Conservation (phyloP, 176 grass and related monocot genomes). For the Tillandsia fasciculata region DNA sequence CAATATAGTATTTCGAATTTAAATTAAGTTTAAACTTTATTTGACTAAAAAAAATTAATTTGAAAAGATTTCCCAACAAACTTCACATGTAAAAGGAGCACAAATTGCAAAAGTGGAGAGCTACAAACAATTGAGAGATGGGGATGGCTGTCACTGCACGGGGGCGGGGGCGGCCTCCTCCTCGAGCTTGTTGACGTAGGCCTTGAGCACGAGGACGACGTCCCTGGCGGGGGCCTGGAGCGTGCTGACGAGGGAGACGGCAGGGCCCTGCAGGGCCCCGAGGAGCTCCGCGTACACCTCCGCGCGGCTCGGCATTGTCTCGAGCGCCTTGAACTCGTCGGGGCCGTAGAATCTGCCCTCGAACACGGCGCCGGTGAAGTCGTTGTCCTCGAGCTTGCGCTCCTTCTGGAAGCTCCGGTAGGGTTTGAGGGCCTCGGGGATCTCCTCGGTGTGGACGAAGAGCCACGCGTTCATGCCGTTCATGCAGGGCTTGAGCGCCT, state of each 20-base stretch:
- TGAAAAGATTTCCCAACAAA: too few species aligned
- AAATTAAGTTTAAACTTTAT: too few species aligned
- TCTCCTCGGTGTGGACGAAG: conserved; percentile 96
- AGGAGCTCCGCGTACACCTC: conserved; percentile 81
- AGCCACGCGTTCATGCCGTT: conserved; percentile 96
- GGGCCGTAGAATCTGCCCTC: conserved; percentile 81
- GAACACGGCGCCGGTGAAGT: conserved; percentile 87
- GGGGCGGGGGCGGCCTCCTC: too few species aligned
- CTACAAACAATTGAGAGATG: too few species aligned
- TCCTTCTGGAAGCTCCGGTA: conserved; percentile 93
- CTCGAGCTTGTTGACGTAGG: too few species aligned
- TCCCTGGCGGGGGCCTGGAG: conserved; percentile 37
- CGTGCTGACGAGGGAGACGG: conserved; percentile 50
- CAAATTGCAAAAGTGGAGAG: too few species aligned
- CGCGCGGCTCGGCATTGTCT: conserved; percentile 70
- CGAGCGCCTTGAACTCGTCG: conserved; percentile 73
- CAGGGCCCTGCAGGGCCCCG: conserved; percentile 64
- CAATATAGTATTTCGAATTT: too few species aligned
- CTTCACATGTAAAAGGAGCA: too few species aligned
- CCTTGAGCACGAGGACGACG: too few species aligned
- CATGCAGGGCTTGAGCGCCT: conserved; percentile 53
- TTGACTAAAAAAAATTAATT: too few species aligned
- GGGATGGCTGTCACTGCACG: too few species aligned
- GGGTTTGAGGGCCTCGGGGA: conserved; percentile 65
- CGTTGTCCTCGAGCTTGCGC: conserved; percentile 67